A percentile compares a stretch with the other conserved stretches of the same genome.
Evolutionary conservation across 2,329 filamentous ascomycete genomes (phyloP).

Genomic region (Diaporthe batatas): DNA sequence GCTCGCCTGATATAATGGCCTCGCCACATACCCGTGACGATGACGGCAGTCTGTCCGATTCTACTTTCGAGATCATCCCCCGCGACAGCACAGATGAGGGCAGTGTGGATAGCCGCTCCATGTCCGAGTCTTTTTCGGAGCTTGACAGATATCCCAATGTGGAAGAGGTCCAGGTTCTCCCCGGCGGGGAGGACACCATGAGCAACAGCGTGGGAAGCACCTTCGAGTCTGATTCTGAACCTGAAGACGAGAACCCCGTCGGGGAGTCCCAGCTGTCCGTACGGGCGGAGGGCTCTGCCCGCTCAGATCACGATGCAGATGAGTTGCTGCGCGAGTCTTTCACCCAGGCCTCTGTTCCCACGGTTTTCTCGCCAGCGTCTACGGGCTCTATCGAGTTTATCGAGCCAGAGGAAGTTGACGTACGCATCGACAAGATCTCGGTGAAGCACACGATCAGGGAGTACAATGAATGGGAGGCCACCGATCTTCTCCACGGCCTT

Average conservation of each 20-base stretch:
- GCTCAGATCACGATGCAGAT: conserved; percentile 54
- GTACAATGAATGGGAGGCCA: conserved; percentile 57
- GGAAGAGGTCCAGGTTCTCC: conserved; percentile 66
- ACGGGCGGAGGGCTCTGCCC: conserved; percentile 1
- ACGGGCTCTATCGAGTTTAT: conserved; percentile 60
- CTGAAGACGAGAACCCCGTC: conserved; percentile 43
- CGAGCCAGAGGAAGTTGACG: conserved; percentile 52
- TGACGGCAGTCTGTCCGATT: conserved; percentile 66
- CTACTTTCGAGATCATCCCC: conserved; percentile 68
- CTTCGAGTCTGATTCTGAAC: conserved; percentile 48
- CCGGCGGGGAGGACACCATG: conserved; percentile 59
- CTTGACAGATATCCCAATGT: conserved; percentile 52
- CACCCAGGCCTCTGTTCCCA: conserved; percentile 48
- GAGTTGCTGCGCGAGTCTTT: conserved; percentile 61
- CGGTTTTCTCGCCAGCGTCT: conserved; percentile 37
- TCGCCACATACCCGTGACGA: conserved; percentile 58
- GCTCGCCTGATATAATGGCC: conserved; percentile 69
- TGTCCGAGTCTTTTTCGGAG: conserved; percentile 41
- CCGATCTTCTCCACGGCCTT: conserved; percentile 51
- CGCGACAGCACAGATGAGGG: conserved; percentile 63
- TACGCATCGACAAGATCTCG: conserved; percentile 55
- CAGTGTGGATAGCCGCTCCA: conserved; percentile 59
- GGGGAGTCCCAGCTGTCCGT: background rate
- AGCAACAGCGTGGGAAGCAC: conserved; percentile 45
- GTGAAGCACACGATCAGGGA: conserved; percentile 62